Evolutionary conservation across 2,329 filamentous ascomycete species (phyloP), one percentile per base, ranked within the genome.

Genomic region (Aspergillus brunneoviolaceus): DNA sequence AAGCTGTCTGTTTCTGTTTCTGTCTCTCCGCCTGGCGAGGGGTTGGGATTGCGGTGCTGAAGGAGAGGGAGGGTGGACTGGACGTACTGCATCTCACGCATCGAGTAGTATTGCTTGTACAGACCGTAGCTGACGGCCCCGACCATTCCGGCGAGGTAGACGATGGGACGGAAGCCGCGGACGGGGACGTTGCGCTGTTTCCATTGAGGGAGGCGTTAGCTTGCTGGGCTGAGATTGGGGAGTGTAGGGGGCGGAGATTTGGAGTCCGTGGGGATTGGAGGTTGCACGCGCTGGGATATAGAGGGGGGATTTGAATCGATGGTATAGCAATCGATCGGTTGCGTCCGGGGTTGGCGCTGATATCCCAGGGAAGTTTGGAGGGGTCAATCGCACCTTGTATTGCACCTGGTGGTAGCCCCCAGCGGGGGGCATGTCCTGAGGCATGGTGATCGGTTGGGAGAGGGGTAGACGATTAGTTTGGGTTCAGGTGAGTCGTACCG

Each of bases 331-430:
- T 35, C 33, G 33, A 12, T 35, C 33, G 23, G 11, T 27, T 21
- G 10, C n/a, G 12, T 19, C 10, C 25, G 39, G 39, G 16, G 47
- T 54, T 29, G 27, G 21, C n/a, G 35, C 10, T 33, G 10, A 14
- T 39, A 21, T 47, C 29, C 16, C 35, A 23, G 5, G 14, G 27
- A 19, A 27, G 12, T 21, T 16, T 16, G 10, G 14, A 27, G n/a
- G 19, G 61, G 33, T 19, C 35, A 6, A 49, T 80, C 83, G 73
- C 78, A 93, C 90, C 87, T 96, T 96, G 85, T 97, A 99, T 82
- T 99, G 95, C 68, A 99, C 89, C 79, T 94, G 89, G 78, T 88
- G 89, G 80, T 99, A 99, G 84, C 95, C 95, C 83, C 94, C 95
- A 74, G 81, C 78, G 71, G 95, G 95, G 82, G 95, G 95, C 87